Conservation (phyloP, 2,329 filamentous ascomycete genomes). For the Penicillium sp. region DNA sequence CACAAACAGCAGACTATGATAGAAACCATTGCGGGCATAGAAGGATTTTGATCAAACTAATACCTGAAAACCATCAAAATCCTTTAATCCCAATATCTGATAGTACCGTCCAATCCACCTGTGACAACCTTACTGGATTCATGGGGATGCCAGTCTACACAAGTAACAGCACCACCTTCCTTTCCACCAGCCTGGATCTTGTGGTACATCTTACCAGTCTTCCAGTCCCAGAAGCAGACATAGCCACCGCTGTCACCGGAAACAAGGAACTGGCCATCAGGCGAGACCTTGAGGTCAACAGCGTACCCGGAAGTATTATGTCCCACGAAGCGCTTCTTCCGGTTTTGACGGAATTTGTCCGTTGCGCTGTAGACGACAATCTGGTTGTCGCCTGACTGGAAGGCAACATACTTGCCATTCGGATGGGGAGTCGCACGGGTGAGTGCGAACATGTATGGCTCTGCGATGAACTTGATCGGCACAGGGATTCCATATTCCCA, state of each 20-base stretch:
- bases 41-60: conserved; percentile 1
- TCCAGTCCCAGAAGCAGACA: conserved; percentile 98
- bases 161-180: conserved; percentile 77
- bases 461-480: conserved; percentile 96
- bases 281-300: conserved; percentile 82
- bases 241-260: conserved; percentile 85
- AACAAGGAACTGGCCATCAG: conserved; percentile 87
- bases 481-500: conserved; percentile 99
- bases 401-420: conserved; percentile 88
- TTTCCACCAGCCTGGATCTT: conserved; percentile 73
- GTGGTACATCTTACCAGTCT: conserved; percentile 98
- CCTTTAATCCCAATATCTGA: conserved; percentile 86
- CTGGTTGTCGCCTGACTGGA: conserved; percentile 92
- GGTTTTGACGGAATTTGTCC: conserved; percentile 94
- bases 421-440: conserved; percentile 82
- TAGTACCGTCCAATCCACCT: conserved; percentile 81
- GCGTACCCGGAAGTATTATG: conserved; percentile 95
- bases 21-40: background rate
- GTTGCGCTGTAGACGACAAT: conserved; percentile 92
- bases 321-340: conserved; percentile 93
- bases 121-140: conserved; percentile 93
- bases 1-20: background rate
- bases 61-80: conserved; percentile 1
- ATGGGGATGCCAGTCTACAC: conserved; percentile 93
- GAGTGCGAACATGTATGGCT: conserved; percentile 97